Evolutionary conservation across 495 filamentous ascomycete species (phyloP).

Genomic region (Penicillium pancosmium): DNA sequence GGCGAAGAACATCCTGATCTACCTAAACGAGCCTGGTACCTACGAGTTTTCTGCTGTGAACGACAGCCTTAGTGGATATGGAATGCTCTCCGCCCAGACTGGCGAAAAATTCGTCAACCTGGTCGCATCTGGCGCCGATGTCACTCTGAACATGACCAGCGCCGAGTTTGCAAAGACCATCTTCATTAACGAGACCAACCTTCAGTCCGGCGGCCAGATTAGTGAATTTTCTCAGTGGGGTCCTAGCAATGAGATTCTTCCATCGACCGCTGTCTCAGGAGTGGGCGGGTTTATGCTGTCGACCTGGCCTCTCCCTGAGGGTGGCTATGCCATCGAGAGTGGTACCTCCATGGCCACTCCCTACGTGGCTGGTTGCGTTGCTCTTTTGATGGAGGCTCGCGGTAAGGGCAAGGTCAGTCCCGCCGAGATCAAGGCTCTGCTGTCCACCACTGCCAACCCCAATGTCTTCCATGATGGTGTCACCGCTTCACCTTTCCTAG

Average conservation of each 20-base stretch:
- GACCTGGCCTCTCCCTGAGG: constrained; percentile 54
- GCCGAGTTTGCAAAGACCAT: constrained; percentile 20
- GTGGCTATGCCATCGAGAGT: constrained; percentile 42
- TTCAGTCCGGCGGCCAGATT: constrained; percentile 15
- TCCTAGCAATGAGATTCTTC: constrained; percentile 55
- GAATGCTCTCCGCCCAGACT: constrained; percentile 38
- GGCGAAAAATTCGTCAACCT: constrained; percentile 54
- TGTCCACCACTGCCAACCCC: constrained; percentile 41
- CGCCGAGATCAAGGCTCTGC: constrained; percentile 33
- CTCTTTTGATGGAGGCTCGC: constrained; percentile 49
- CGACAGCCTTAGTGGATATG: constrained; percentile 17
- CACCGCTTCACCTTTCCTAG: constrained; percentile 41
- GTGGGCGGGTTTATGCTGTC: constrained; percentile 60
- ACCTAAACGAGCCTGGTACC: constrained; percentile 44
- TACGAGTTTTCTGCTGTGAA: constrained; percentile 17
- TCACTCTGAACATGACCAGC: constrained; percentile 36
- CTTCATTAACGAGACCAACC: constrained; percentile 1
- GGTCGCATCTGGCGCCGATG: constrained; percentile 32
- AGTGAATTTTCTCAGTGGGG: constrained; percentile 60
- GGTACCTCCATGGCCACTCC: constrained; percentile 62
- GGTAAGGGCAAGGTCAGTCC: constrained; percentile 35
- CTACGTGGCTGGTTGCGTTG: constrained; percentile 56
- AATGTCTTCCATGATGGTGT: constrained; percentile 52
- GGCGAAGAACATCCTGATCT: constrained; percentile 55
- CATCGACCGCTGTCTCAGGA: constrained; percentile 56